Percentiles rank a stretch among this genome's conserved stretches.
Evolutionary conservation across 495 filamentous ascomycete species (phyloP).

Genomic region (Aspergillus diversus): DNA sequence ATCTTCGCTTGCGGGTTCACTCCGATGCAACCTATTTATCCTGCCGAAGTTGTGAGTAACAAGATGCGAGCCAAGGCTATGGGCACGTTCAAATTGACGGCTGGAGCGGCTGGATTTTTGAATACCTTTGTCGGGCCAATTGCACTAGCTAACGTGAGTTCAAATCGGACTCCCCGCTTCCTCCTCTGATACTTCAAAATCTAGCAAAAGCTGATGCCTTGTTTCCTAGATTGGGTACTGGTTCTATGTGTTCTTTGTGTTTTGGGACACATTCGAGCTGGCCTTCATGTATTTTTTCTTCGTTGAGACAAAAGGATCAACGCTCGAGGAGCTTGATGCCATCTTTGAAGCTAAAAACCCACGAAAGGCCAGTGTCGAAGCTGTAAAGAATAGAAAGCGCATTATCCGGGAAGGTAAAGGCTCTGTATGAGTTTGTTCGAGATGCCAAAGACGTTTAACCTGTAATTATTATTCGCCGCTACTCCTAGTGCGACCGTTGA

Average conservation of each 20-base stretch:
- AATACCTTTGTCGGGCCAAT: slow-evolving; percentile 20
- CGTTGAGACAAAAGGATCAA: slow-evolving; percentile 21
- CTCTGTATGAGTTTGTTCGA: not conserved
- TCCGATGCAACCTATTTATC: slow-evolving; percentile 29
- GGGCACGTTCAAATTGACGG: slow-evolving; percentile 22
- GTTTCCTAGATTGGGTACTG: slow-evolving; percentile 18
- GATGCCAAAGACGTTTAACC: not conserved
- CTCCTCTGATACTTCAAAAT: not conserved
- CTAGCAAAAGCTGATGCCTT: not conserved
- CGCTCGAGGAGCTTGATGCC: slow-evolving; percentile 21
- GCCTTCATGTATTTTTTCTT: slow-evolving; percentile 23
- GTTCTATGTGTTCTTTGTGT: slow-evolving; percentile 25
- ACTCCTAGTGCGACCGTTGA: not conserved
- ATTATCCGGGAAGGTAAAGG: slow-evolving; percentile 6
- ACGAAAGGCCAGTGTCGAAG: slow-evolving; percentile 17
- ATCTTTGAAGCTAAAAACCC: slow-evolving; percentile 18
- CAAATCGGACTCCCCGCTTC: not conserved
- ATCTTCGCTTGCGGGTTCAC: slow-evolving; percentile 55
- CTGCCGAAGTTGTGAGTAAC: slow-evolving; percentile 29
- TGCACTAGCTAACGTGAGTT: slow-evolving; percentile 19
- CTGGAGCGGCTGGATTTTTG: slow-evolving; percentile 20
- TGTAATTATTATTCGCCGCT: not conserved
- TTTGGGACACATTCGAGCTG: slow-evolving; percentile 19
- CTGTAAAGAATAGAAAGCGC: slow-evolving; percentile 4
- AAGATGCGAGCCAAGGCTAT: slow-evolving; percentile 34